Evolutionary conservation across 2,329 filamentous ascomycete genomes (phyloP).

Genomic region (Exophiala bonariae): DNA sequence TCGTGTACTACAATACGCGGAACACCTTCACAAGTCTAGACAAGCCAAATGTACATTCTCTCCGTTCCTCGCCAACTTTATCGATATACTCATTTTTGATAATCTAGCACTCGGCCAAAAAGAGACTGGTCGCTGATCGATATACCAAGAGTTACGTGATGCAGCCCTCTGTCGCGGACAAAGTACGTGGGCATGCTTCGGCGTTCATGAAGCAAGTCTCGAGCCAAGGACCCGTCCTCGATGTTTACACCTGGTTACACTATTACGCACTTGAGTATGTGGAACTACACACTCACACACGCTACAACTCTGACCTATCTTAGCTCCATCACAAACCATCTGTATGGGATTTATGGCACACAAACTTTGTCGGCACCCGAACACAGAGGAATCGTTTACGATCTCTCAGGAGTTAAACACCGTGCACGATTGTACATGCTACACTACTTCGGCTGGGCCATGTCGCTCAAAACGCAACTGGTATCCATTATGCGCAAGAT

Average conservation of each 20-base stretch:
- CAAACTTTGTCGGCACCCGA: conserved; percentile 8
- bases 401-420: conserved; percentile 17
- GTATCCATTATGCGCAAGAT: conserved; percentile 62
- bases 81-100: conserved; percentile 4
- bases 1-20: conserved; percentile 34
- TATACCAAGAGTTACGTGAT: conserved; percentile 70
- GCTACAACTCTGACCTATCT: conserved; percentile 5
- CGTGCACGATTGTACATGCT: conserved; percentile 16
- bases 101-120: conserved; percentile 57
- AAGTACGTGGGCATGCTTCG: conserved; percentile 57
- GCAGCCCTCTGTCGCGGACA: conserved; percentile 54
- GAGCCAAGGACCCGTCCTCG: conserved; percentile 49
- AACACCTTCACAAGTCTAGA: conserved; percentile 20
- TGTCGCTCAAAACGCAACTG: conserved; percentile 35
- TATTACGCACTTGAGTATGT: conserved; percentile 70
- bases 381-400: conserved; percentile 12
- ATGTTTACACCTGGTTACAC: conserved; percentile 58
- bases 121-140: conserved; percentile 64
- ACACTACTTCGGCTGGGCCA: conserved; percentile 11
- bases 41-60: conserved; percentile 5
- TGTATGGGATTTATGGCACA: conserved; percentile 13
- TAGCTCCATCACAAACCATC: conserved; percentile 16
- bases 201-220: conserved; percentile 10
- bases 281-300: not conserved
- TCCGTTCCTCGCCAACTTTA: not conserved